Percentiles rank a stretch among this genome's conserved stretches.
phyloP scores from a whole-genome alignment of 148 eudicot genomes.

The Silene conica region DNA sequence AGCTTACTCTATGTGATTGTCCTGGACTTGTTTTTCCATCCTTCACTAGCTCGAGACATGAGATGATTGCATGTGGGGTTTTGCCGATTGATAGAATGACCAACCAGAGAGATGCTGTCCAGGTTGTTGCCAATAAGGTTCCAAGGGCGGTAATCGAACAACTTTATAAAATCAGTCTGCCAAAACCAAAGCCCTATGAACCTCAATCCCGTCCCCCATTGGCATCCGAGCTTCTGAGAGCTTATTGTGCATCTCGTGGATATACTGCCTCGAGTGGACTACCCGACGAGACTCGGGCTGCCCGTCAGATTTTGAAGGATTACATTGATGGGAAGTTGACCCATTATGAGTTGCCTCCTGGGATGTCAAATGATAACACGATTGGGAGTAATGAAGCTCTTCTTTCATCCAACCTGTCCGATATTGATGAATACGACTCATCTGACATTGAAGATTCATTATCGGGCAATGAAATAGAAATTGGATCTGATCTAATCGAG shows the following conservation, averaged over 20 bases:
- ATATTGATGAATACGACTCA: slow-evolving; percentile 43
- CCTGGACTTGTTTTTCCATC: slow-evolving; percentile 98
- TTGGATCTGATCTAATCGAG: slow-evolving; percentile 29
- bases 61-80: slow-evolving; percentile 98
- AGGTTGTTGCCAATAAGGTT: slow-evolving; percentile 79
- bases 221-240: slow-evolving; percentile 75
- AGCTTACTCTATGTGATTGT: slow-evolving; percentile 90
- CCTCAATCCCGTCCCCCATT: slow-evolving; percentile 70
- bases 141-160: slow-evolving; percentile 55
- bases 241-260: slow-evolving; percentile 94
- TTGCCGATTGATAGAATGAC: slow-evolving; percentile 89
- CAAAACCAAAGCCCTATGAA: slow-evolving; percentile 90
- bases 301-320: slow-evolving; percentile 82
- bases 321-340: slow-evolving; percentile 89
- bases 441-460: slow-evolving; percentile 41
- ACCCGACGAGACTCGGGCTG: slow-evolving; percentile 87
- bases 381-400: slow-evolving; percentile 12
- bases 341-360: slow-evolving; percentile 84
- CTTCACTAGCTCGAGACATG: slow-evolving; percentile 92
- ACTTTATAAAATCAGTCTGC: slow-evolving; percentile 68
- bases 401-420: slow-evolving; percentile 22
- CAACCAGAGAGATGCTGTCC: slow-evolving; percentile 85
- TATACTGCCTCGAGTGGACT: slow-evolving; percentile 81
- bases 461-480: slow-evolving; percentile 31
- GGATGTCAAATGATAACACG: slow-evolving; percentile 29